Conservation (phyloP, 352 stramenopile genomes). For the Phytophthora uliginosa region DNA sequence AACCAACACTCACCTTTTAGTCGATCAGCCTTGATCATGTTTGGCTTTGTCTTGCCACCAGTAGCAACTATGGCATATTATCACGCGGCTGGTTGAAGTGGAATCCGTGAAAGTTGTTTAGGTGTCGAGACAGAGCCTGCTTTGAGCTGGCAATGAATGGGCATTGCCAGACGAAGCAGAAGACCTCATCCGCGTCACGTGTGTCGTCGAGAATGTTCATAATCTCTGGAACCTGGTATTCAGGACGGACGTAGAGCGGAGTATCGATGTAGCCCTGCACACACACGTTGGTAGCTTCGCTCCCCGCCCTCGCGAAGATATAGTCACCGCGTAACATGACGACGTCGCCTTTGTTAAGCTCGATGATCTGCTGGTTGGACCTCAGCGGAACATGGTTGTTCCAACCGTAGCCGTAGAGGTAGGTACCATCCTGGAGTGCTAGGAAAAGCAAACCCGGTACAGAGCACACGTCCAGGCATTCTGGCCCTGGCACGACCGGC, state of each 20-base stretch:
- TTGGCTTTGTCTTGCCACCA: too few species aligned
- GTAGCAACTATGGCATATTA: too few species aligned
- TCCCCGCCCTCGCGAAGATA: not conserved
- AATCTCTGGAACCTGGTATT: not conserved
- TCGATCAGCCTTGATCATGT: too few species aligned
- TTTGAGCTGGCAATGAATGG: not conserved
- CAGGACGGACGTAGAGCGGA: not conserved
- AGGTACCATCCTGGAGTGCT: not conserved
- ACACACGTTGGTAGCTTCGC: not conserved
- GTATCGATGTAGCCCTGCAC: not conserved
- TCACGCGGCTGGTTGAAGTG: too few species aligned
- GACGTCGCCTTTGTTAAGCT: constrained; percentile 1
- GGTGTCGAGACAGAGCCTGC: too few species aligned
- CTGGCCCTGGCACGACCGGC: not conserved
- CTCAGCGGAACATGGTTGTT: constrained; percentile 1
- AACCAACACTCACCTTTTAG: too few species aligned
- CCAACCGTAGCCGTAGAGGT: constrained; percentile 6
- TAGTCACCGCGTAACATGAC: constrained; percentile 1
- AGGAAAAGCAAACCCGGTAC: not conserved
- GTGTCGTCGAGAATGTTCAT: too few species aligned
- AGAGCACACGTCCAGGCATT: not conserved
- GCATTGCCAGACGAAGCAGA: not conserved
- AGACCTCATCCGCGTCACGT: too few species aligned
- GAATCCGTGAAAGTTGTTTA: too few species aligned
- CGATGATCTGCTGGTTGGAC: not conserved